Evolutionary conservation across 371 early-diverging fungal genomes (phyloP), one percentile per base, ranked within the genome.

Genomic region (Rhizomucor miehei): DNA sequence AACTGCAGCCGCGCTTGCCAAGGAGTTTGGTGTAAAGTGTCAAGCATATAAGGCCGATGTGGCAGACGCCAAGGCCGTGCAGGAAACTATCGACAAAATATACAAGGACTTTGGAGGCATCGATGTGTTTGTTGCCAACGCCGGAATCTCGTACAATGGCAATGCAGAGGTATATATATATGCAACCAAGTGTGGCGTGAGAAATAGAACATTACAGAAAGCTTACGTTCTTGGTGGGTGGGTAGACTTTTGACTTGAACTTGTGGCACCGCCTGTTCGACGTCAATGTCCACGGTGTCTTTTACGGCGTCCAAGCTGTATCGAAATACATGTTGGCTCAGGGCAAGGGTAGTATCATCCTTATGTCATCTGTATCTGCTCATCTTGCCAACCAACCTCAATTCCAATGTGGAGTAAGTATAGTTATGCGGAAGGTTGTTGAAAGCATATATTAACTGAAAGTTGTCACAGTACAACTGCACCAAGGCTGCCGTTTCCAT

Each of bases 401-500:
- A 59, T 23, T 51, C 20, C 74, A 74, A 57, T 63, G 65, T 57
- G 71, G 51, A n/a, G 75, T 75, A 69, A 71, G 75, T 65, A 16
- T 16, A 17, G 25, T 29, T 16, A 37, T 20, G 35, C 17, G 20
- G 36, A 14, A 19, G n/a, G n/a, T n/a, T n/a, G n/a, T n/a, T n/a
- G n/a, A n/a, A 2, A 35, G 48, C 6, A 25, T 21, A 35, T 1
- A 19, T 3, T 51, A 20, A 51, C 13, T 23, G 2, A 38, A 5
- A 2, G 37, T 3, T 25, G 21, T 1, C 21, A 34, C 59, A 75
- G 75, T 77, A 84, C 51, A 80, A 77, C 23, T 63, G 79, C n/a
- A 80, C 82, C 21, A 84, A 84, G 64, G 85, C 85, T 6, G 84
- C 86, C n/a, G 81, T 80, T n/a, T 81, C 77, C 52, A 66, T 72